Base-by-base conservation (phyloP, 2,329 filamentous ascomycete genomes). In the Penicillium brasilianum region DNA sequence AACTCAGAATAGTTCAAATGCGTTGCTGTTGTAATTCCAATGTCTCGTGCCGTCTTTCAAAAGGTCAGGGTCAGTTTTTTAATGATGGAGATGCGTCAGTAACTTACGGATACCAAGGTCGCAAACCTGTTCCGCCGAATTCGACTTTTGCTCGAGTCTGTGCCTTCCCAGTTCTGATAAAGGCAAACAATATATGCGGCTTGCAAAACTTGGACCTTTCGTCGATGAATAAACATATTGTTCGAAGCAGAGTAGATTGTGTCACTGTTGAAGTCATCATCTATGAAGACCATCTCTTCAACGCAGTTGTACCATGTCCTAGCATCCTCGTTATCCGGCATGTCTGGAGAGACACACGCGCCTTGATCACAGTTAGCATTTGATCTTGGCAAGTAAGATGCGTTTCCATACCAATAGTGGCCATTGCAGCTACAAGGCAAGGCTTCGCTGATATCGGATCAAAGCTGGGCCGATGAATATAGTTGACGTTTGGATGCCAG, bases 91-190 rank as follows among this genome's bases (percentile, higher is more conserved):
- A 18, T 4, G 14, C 1, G 34, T 6, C 32, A 32, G 28, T 1
- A 14, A 41, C 72, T 62, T 66, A 78, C 76, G 7, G 76, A 76
- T n/a, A 78, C 73, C 1, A 78, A 66, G 0, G 69, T 75, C 22
- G 69, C 69, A 54, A 75, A 78, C 2, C 76, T 70, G 57, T 75
- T 69, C 2, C 76, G 69, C 4, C 77, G 75, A 32, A 78, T 74
- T 2, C 76, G 68, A 6, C 70, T 61, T 62, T 78, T 78, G 49
- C 68, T 72, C 7, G 67, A 53, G 59, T 76, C 73, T 1, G 66
- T 66, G 0, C 77, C 77, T 58, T 79, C 75, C 76, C 76, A 79
- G 52, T 77, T 79, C 55, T 79, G 77, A 52, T 73, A 77, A 4
- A 78, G 65, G 53, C 76, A 78, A 7, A 78, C 76, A 39, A 76